Evolutionary conservation across 345 rosid species (phyloP), one percentile per base, ranked within the genome.

Genomic region (Lumnitzera littorea): DNA sequence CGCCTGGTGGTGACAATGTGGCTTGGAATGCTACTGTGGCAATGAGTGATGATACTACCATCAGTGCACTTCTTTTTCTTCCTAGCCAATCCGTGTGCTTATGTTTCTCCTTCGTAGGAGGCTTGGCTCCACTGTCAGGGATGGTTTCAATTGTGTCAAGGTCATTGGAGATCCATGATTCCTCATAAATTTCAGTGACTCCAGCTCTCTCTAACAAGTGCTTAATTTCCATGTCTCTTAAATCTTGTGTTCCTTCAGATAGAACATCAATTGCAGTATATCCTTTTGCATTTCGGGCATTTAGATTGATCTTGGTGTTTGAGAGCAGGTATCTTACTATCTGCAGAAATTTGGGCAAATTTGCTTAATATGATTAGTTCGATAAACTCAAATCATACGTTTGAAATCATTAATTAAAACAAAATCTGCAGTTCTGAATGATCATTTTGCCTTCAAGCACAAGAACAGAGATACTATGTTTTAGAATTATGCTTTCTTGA

Each of bases 11-110:
- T 2, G 60, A 47, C 15, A 72, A n/a, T 0, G 66, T 72, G 4
- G 65, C 73, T 63, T 75, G 83, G 69, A 56, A 70, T 6, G 72
- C 74, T 43, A 75, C 70, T 0, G 69, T 62, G 13, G 80, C 71
- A 3, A 70, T 70, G 31, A 78, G 63, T 8, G 78, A 70, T 29
- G 80, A 70, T 20, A 62, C 83, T 56, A 67, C 73, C 68, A 73
- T 75, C 14, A 75, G 57, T 46, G 79, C 66, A 25, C 68, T 68
- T 43, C 69, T 56, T 15, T 61, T 67, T 47, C 70, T 61, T 12
- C 66, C 58, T 16, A 70, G 50, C 69, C 67, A 60, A 13, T 67
- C 57, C 0, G 31, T 61, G 48, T 67, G 71, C 60, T 61, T 63
- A 56, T 49, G 67, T 31, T 55, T 60, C 2, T 12, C 3, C 25